Evolutionary conservation across 306 rosid genomes (phyloP).

Genomic region (Hippophae rhamnoides): DNA sequence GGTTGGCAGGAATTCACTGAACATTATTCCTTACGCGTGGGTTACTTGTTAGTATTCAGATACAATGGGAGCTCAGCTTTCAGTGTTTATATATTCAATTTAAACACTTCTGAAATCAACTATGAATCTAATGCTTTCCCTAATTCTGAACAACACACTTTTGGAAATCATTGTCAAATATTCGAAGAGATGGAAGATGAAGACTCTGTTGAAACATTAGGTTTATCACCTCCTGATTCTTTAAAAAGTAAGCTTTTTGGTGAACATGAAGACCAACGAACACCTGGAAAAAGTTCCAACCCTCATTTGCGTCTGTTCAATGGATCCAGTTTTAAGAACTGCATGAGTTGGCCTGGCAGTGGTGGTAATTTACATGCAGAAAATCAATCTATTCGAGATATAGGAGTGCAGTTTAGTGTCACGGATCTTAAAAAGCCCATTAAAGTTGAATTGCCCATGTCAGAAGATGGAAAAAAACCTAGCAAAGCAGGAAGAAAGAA

Average conservation of each 20-base stretch:
- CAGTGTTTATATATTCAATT: constrained; percentile 54
- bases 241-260: constrained; percentile 39
- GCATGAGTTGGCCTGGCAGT: constrained; percentile 42
- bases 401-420: constrained; percentile 62
- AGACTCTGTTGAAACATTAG: constrained; percentile 42
- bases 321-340: constrained; percentile 53
- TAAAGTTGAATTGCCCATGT: constrained; percentile 38
- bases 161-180: constrained; percentile 28
- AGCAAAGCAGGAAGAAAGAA: constrained; percentile 53
- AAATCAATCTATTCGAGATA: constrained; percentile 39
- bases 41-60: constrained; percentile 71
- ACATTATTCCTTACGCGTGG: constrained; percentile 51
- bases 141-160: constrained; percentile 41
- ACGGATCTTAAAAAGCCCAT: constrained; percentile 57
- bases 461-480: constrained; percentile 28
- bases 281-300: constrained; percentile 32
- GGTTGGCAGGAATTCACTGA: constrained; percentile 84
- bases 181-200: constrained; percentile 86
- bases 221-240: constrained; percentile 28
- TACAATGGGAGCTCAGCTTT: constrained; percentile 70
- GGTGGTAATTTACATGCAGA: constrained; percentile 29
- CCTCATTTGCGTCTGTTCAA: constrained; percentile 62
- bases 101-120: constrained; percentile 67
- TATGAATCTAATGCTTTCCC: constrained; percentile 40
- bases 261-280: constrained; percentile 34